These are phyloP conservation scores for Fusarium sp. DNA, from an alignment of 2,329 filamentous ascomycete genomes.

Conservation along the genomic window DNA sequence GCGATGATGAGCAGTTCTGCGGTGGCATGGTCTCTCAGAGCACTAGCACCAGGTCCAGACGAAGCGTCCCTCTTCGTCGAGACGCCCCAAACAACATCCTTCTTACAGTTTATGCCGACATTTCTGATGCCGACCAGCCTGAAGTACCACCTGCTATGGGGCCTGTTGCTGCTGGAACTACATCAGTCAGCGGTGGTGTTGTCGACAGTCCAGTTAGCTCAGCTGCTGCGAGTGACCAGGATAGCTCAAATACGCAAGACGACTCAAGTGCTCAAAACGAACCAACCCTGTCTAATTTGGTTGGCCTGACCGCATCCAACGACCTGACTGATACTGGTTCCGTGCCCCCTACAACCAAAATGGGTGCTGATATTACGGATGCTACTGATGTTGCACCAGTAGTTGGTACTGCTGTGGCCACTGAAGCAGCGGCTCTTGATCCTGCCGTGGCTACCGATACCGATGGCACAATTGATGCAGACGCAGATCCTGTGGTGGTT, in stretches of 20 bases:
- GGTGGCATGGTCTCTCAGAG: constrained; percentile 53
- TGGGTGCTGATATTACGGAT: neutral
- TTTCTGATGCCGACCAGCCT: constrained; percentile 49
- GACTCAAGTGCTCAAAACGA: constrained; percentile 2
- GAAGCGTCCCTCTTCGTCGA: constrained; percentile 40
- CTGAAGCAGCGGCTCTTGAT: too few relatives aligned
- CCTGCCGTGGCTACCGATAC: neutral
- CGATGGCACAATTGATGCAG: too few relatives aligned
- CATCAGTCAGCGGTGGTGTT: neutral
- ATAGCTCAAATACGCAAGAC: neutral
- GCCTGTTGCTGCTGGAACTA: constrained; percentile 14
- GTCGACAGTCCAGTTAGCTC: neutral
- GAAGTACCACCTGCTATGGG: constrained; percentile 55
- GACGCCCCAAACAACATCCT: constrained; percentile 52
- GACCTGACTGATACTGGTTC: neutral
- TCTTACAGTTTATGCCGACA: constrained; percentile 60
- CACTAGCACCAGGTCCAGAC: constrained; percentile 16
- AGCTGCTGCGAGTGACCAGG: neutral
- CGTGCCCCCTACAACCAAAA: neutral
- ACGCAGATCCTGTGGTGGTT: neutral
- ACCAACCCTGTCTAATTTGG: neutral
- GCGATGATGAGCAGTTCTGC: constrained; percentile 57
- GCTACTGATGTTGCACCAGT: neutral
- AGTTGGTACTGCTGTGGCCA: neutral
- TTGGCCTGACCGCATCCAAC: neutral